Evolutionary conservation across 164 flowering plant species (phyloP).

Genomic region (Houttuynia cordata): DNA sequence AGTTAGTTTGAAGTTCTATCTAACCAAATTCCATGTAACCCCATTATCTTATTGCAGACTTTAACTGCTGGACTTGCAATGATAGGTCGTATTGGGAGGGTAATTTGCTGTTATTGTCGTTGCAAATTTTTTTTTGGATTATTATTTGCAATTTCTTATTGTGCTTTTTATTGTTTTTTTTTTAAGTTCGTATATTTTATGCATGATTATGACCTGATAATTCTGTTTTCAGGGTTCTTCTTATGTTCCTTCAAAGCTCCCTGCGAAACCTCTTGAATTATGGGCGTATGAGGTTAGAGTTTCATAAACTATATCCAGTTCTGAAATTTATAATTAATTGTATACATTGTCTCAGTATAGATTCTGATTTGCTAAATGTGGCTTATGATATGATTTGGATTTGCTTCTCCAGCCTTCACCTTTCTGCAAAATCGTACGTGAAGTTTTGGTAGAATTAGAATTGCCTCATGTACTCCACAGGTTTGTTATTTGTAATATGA

Average conservation of each 20-base stretch:
- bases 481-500: slow-evolving; percentile 20
- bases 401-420: slow-evolving; percentile 63
- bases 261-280: slow-evolving; percentile 75
- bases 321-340: background rate
- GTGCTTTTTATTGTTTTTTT: background rate
- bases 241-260: slow-evolving; percentile 64
- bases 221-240: slow-evolving; percentile 49
- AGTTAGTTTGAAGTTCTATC: background rate
- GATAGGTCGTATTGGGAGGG: slow-evolving; percentile 94
- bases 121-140: background rate
- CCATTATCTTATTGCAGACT: slow-evolving; percentile 40
- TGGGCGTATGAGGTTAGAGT: slow-evolving; percentile 93
- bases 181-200: background rate
- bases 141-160: background rate
- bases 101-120: slow-evolving; percentile 11
- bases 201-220: background rate
- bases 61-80: slow-evolving; percentile 84
- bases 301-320: background rate
- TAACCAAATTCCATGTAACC: slow-evolving; percentile 3
- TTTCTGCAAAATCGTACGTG: slow-evolving; percentile 93
- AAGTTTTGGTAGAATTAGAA: slow-evolving; percentile 85
- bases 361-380: background rate
- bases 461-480: slow-evolving; percentile 71
- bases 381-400: background rate
- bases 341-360: background rate